Conservation (phyloP, 345 rosid species). For the Pistacia atlantica region DNA sequence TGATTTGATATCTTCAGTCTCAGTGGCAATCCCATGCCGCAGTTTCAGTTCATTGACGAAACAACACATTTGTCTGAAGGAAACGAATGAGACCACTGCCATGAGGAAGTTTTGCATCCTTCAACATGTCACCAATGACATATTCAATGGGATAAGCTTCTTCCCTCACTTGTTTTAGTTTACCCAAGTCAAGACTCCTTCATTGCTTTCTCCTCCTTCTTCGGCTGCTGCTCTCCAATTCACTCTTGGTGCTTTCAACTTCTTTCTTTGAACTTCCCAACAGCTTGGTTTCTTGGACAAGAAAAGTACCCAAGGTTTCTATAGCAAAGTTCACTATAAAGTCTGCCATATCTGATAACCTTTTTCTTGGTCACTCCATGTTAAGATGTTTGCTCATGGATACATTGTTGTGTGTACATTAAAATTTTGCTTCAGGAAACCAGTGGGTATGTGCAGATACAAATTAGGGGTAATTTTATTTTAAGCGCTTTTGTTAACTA, state of each 20-base stretch:
- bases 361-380: too few species aligned
- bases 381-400: too few species aligned
- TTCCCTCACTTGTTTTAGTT: slow-evolving; percentile 19
- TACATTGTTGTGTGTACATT: too few species aligned
- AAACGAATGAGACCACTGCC: neutral
- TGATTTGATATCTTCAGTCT: slow-evolving; percentile 18
- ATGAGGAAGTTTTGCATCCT: neutral
- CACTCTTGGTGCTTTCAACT: too few species aligned
- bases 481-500: too few species aligned
- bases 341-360: too few species aligned
- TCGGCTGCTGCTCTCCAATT: slow-evolving; percentile 5
- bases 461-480: too few species aligned
- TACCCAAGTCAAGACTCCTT: slow-evolving; percentile 14
- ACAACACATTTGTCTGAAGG: neutral
- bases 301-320: too few species aligned
- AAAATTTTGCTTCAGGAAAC: slow-evolving; percentile 18
- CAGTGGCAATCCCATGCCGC: slow-evolving; percentile 3
- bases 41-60: neutral
- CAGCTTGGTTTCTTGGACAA: too few species aligned
- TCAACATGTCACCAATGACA: slow-evolving; percentile 19
- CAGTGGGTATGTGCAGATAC: too few species aligned
- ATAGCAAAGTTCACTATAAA: too few species aligned
- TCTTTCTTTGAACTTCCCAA: too few species aligned
- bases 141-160: slow-evolving; percentile 27
- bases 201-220: neutral